Evolutionary conservation across 805 yeast genomes (phyloP).

Genomic region (Kodamaea leandrae): DNA sequence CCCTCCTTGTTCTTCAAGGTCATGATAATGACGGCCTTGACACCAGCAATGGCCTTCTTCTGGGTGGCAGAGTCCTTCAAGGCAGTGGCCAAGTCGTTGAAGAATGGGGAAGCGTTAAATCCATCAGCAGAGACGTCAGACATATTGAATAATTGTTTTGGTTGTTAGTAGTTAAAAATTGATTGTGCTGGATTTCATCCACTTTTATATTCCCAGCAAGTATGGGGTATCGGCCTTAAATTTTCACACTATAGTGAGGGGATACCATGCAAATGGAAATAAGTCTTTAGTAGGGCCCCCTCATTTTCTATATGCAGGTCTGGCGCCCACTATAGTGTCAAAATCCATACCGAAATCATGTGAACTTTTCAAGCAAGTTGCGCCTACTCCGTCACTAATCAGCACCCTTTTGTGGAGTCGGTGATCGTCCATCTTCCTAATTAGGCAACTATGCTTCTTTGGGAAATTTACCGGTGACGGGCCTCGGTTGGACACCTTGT

Average conservation of each 20-base stretch:
- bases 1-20: conserved; percentile 63
- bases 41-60: conserved; percentile 43
- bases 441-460: too few relatives aligned
- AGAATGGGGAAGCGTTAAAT: conserved; percentile 43
- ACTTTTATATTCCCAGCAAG: conserved; percentile 8
- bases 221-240: conserved; percentile 9
- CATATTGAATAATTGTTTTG: conserved; percentile 14
- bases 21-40: conserved; percentile 63
- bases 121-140: conserved; percentile 34
- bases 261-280: neutral
- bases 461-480: too few relatives aligned
- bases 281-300: conserved; percentile 2
- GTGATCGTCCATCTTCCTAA: too few relatives aligned
- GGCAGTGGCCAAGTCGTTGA: conserved; percentile 38
- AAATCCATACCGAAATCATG: neutral
- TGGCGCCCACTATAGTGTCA: conserved; percentile 1
- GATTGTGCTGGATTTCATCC: conserved; percentile 3
- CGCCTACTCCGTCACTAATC: neutral
- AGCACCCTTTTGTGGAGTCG: neutral
- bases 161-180: conserved; percentile 1
- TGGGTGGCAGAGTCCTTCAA: conserved; percentile 34
- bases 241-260: conserved; percentile 9
- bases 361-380: neutral
- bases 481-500: too few relatives aligned
- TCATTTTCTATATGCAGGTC: conserved; percentile 4